Evolutionary conservation across 768 basidiomycete genomes (phyloP).

Genomic region (Gloeostereum incarnatum): DNA sequence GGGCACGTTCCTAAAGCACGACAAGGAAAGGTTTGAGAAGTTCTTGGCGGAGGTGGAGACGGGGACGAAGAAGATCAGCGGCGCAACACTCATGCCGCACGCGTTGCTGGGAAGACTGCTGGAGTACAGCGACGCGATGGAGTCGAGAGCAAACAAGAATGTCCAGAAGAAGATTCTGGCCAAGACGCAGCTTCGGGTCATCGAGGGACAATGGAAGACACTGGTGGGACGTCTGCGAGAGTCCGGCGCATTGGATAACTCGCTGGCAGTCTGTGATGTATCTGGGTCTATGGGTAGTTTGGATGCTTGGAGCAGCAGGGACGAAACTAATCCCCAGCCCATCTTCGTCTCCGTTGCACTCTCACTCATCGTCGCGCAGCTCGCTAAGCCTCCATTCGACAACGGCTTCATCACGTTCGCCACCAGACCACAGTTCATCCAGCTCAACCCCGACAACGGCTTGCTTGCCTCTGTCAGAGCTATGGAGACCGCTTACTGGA

Average conservation of each 20-base stretch:
- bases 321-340: no score
- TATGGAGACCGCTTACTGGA: slow-evolving; percentile 33
- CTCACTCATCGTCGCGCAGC: slow-evolving; percentile 52
- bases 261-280: slow-evolving; percentile 64
- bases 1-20: slow-evolving; percentile 44
- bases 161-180: slow-evolving; percentile 18
- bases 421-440: slow-evolving; percentile 33
- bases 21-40: slow-evolving; percentile 44
- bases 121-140: no score
- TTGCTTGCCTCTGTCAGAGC: slow-evolving; percentile 24
- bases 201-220: slow-evolving; percentile 61
- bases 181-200: slow-evolving; percentile 30
- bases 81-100: slow-evolving; percentile 62
- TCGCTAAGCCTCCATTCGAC: slow-evolving; percentile 56
- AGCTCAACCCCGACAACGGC: slow-evolving; percentile 30
- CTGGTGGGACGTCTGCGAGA: slow-evolving; percentile 45
- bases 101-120: slow-evolving; percentile 37
- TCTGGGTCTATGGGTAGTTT: slow-evolving; percentile 61
- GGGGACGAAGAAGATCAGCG: slow-evolving; percentile 49
- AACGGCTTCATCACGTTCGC: slow-evolving; percentile 68
- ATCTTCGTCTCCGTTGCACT: slow-evolving; percentile 60
- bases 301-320: no score
- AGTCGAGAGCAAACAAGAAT: no score
- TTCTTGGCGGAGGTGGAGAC: slow-evolving; percentile 49
- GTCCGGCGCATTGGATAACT: slow-evolving; percentile 47